Evolutionary conservation across 2,329 filamentous ascomycete species (phyloP).

Genomic region (Fusarium musae): DNA sequence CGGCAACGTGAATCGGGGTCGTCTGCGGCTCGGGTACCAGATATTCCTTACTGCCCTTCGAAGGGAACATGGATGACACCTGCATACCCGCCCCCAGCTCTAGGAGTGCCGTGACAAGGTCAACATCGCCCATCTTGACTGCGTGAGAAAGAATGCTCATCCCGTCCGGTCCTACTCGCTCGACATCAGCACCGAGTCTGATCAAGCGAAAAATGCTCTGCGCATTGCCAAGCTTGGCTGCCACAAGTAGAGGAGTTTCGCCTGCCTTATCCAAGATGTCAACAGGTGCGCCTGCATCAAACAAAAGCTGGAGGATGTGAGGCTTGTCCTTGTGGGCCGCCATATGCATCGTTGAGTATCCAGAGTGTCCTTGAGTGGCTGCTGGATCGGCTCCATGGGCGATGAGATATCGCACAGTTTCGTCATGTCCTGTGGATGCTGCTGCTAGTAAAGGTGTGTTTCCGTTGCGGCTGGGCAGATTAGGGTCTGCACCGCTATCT

Average conservation of each 20-base stretch:
- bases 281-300: conserved; percentile 38
- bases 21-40: conserved; percentile 42
- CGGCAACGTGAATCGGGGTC: conserved; percentile 42
- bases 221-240: conserved; percentile 43
- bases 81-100: conserved; percentile 39
- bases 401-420: conserved; percentile 45
- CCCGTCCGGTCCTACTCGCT: conserved; percentile 42
- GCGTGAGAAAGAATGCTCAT: conserved; percentile 46
- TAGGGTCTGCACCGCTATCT: conserved; percentile 43
- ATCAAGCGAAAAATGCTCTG: conserved; percentile 40
- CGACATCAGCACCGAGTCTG: conserved; percentile 42
- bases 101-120: conserved; percentile 39
- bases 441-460: conserved; percentile 44
- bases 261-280: conserved; percentile 39
- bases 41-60: conserved; percentile 32
- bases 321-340: conserved; percentile 44
- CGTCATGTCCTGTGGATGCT: conserved; percentile 43
- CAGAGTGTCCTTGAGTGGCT: conserved; percentile 35
- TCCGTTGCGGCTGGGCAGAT: conserved; percentile 41
- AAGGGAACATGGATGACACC: conserved; percentile 4
- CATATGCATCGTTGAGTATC: conserved; percentile 46
- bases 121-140: conserved; percentile 40
- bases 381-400: conserved; percentile 42
- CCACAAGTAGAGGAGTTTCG: conserved; percentile 44
- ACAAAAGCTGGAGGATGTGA: conserved; percentile 37